phyloP scores from a whole-genome alignment of 345 rosid species.

The Aquilaria malaccensis region DNA sequence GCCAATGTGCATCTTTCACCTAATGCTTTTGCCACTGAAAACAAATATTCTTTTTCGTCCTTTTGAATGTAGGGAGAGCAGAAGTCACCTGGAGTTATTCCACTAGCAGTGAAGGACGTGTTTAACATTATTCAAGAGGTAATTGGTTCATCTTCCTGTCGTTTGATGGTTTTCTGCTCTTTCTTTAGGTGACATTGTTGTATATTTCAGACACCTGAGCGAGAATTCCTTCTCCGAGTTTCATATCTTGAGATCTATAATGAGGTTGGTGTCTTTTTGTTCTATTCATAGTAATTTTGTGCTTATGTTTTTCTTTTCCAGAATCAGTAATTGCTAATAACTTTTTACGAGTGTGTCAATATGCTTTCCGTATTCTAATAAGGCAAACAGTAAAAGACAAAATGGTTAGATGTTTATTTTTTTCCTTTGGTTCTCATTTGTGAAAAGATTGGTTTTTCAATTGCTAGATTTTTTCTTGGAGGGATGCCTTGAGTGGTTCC shows the following conservation, averaged over 20 bases:
- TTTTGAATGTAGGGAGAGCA: constrained; percentile 74
- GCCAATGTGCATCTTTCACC: no score
- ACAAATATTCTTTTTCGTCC: not conserved
- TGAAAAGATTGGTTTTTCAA: no score
- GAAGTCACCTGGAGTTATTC: constrained; percentile 92
- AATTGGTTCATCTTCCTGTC: constrained; percentile 8
- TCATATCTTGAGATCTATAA: constrained; percentile 97
- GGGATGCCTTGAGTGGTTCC: no score
- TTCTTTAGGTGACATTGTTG: constrained; percentile 8
- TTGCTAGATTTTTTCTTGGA: no score
- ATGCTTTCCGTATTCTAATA: no score
- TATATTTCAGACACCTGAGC: constrained; percentile 66
- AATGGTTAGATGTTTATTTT: no score
- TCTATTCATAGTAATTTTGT: not conserved
- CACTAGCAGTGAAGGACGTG: constrained; percentile 89
- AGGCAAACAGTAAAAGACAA: no score
- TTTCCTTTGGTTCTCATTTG: no score
- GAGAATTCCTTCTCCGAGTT: constrained; percentile 96
- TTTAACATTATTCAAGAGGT: constrained; percentile 98
- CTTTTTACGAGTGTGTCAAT: no score
- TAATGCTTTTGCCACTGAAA: no score
- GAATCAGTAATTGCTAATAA: no score
- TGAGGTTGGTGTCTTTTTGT: constrained; percentile 47
- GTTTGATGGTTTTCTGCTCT: constrained; percentile 3
- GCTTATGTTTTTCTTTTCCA: not conserved